A percentile compares a stretch with the other conserved stretches of the same genome.
Evolutionary conservation across 2,329 filamentous ascomycete species (phyloP).

Genomic region (Colletotrichum godetiae): DNA sequence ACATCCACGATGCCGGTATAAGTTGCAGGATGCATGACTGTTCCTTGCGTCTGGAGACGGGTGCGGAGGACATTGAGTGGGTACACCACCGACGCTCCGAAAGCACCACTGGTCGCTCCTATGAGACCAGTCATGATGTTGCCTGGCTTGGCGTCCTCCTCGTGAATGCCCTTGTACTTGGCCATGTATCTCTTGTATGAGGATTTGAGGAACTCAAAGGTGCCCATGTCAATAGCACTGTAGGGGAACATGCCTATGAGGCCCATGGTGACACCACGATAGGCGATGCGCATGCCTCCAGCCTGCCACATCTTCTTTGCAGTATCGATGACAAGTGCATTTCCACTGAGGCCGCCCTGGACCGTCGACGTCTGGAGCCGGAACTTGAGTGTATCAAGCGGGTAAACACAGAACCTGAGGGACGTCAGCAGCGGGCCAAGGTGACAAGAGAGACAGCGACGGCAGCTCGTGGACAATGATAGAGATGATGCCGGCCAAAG

Average conservation of each 20-base stretch:
- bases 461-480: neutral
- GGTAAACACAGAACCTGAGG: constrained; percentile 87
- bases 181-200: constrained; percentile 78
- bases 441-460: neutral
- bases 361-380: constrained; percentile 96
- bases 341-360: constrained; percentile 84
- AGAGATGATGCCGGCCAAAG: neutral
- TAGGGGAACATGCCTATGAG: constrained; percentile 98
- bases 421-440: constrained; percentile 37
- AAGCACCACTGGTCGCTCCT: constrained; percentile 89
- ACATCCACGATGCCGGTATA: constrained; percentile 95
- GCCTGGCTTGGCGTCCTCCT: constrained; percentile 84
- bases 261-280: constrained; percentile 93
- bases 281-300: constrained; percentile 81
- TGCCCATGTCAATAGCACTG: constrained; percentile 94
- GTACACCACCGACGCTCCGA: constrained; percentile 94
- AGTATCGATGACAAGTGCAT: constrained; percentile 83
- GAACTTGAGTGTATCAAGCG: constrained; percentile 85
- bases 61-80: constrained; percentile 94
- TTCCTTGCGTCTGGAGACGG: constrained; percentile 92
- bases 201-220: constrained; percentile 92
- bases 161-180: constrained; percentile 74
- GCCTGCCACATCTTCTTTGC: constrained; percentile 86
- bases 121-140: constrained; percentile 89
- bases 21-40: constrained; percentile 87